Base-by-base conservation (phyloP, 2,329 filamentous ascomycete genomes). In the Arthrinium puccinioides region DNA sequence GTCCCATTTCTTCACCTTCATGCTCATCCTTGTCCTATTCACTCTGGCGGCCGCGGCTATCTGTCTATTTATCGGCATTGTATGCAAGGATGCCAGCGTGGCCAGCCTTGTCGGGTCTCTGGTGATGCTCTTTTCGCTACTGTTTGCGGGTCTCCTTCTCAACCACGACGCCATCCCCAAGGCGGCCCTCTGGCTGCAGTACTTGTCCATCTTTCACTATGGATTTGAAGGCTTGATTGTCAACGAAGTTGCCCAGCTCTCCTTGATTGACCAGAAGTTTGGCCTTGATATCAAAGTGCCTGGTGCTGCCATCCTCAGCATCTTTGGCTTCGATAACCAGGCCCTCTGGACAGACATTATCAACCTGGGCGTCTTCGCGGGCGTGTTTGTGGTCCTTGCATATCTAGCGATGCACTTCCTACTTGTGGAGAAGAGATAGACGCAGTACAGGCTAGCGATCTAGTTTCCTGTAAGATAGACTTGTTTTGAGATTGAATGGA, bases 121-220 rank as follows among this genome's bases (percentile, higher is more conserved):
- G 51, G 87, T 97, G 35, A 98, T 98, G 92, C 72, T 98, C 8
- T 98, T 98, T 70, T 94, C 86, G 56, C 67, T 98, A 43, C 74
- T 98, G 9, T 97, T 98, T 60, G 90, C 89, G 1, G 92, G 92
- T 40, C 79, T 98, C 41, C 71, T 98, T 40, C 76, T 98, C 43
- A 98, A 98, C 60, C 88, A 95, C 57, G 82, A 96, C 58, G 88
- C 87, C 21, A 96, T 96, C 37, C 92, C 92, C 2, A 71, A 76
- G 34, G 78, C 86, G 2, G 85, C 90, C 3, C 63, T 88, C 44
- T 98, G 92, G 92, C 64, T 98, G 36, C 92, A 98, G 68, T 79
- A 76, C 64, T 67, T 98, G 8, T 96, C 89, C 2, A 98, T 98
- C 45, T 98, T 98, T 74, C 92, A 98, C 59, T 98, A 94, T 56